Base-by-base conservation (phyloP, 2,329 filamentous ascomycete genomes). In the Claviceps sorghi region DNA sequence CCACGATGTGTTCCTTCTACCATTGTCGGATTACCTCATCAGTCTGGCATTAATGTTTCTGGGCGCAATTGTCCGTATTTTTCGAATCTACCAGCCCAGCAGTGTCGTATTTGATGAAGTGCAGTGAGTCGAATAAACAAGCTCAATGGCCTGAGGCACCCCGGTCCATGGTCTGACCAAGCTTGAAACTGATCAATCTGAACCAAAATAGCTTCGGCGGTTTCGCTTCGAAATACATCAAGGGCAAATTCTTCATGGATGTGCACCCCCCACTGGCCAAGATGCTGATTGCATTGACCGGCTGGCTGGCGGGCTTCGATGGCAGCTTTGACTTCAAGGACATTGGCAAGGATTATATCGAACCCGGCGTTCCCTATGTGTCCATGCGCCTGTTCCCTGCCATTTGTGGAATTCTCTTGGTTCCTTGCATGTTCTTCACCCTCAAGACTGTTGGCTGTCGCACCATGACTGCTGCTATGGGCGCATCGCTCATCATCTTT, bases 51-150 rank as follows among this genome's bases (percentile, higher is more conserved):
- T 97, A 59, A 95, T 88, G 50, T 59, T 89, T 19, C 61, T 96
- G 57, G 87, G 86, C 49, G 77, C 84, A 52, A 72, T 83, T 58
- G 88, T 98, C 58, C 86, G 93, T 58, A 72, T 97, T 57, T 98
- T 95, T 75, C 83, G 88, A 64, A 96, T 98, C 72, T 96, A 94
- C 68, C 88, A 96, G 68, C 93, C 93, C 53, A 85, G 82, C 63
- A 96, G 90, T 63, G 93, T 98, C 56, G 93, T 98, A 59, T 98
- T 98, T 67, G 93, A 98, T 69, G 93, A 98, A 74, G 93, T 98
- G 68, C 93, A 98, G 89, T 95, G 80, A 67, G 88, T 82, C 13
- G 7, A n/a, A 17, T 10, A 6, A 17, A n/a, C 45, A 48, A 48
- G n/a, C 32, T 21, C 19, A 9, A 26, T 2, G 1, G 4, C 4